Evolutionary conservation across 1,139 yeast species (phyloP), one percentile per base, ranked within the genome.

Genomic region (Lodderomyces margitis): DNA sequence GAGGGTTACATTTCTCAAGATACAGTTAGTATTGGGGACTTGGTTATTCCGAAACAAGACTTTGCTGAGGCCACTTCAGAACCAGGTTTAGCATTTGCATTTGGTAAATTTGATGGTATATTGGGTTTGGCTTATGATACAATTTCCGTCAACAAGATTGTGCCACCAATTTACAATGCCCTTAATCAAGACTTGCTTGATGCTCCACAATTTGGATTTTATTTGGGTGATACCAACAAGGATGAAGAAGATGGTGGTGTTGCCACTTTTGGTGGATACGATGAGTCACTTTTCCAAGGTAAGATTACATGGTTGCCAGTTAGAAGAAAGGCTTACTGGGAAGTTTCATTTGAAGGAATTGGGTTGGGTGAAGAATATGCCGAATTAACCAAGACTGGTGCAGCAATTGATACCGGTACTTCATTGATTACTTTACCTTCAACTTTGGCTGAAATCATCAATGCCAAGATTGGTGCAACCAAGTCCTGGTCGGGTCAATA

Each of bases 321-420:
- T 47, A 88, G 98, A 74, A 87, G 98, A 78, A 87, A 91, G 81
- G 98, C 98, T 30, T 92, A 92, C 78, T 92, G 98, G 98, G 98
- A 92, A 74, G 98, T 92, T 47, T 78, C 85, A 51, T 84, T 92
- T 53, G 88, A 88, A 56, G 91, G 96, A 55, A 74, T 92, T 60
- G 87, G 91, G 31, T 76, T 92, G 49, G 98, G 98, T 55, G 85
- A 84, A 51, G 96, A 92, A 68, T 85, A 78, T 57, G 96, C 98
- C 38, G 81, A 77, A 56, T 79, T 92, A 58, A 78, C 76, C 55
- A 72, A 74, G 57, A 83, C 92, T 48, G 98, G 98, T 64, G 98
- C 97, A 56, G 97, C 96, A 47, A 87, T 92, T 59, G 98, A 92
- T 66, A 92, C 98, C 46, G 98, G 98, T 68, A 92, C 98, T 51